Evolutionary conservation across 2,329 filamentous ascomycete species (phyloP), one percentile per base, ranked within the genome.

Genomic region (Metarhizium brunneum): DNA sequence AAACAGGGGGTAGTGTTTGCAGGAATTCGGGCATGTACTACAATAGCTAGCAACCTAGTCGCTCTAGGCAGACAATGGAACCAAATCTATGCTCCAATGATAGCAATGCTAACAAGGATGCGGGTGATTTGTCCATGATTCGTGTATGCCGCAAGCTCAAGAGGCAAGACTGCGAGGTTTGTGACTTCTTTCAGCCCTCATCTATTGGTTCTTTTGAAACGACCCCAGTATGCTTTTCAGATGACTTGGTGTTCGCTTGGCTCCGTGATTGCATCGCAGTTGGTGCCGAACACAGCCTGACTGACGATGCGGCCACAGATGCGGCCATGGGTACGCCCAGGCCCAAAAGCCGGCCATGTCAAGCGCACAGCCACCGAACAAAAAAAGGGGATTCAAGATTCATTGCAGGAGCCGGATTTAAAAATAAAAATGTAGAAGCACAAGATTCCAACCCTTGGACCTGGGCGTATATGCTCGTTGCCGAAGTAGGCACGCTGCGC

Each of bases 291-390:
- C 18, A 25, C 42, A 30, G 20, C 25, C 45, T 29, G 13, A 30
- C 7, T 29, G 25, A 30, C 45, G 45, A 48, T 30, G 45, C 8
- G 45, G 45, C 45, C 25, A 11, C 3, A 48, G 10, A 14, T 30
- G 45, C 20, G 20, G 45, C 45, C 18, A 14, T 30, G 16, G n/a
- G 10, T 48, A 48, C 52, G 55, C 48, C 55, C 38, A 47, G 52
- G 51, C 55, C 38, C 47, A 51, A 56, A 10, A 54, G 40, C 47
- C 55, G 55, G 47, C 55, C 55, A 53, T n/a, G 40, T 42, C 20
- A 49, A 35, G 25, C 25, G 35, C 50, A 52, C 54, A 56, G 49
- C 49, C 49, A 8, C 47, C 20, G 32, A 29, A 14, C 25, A 25
- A 7, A 25, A 32, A n/a, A 18, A 14, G 4, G 35, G 47, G 25